A percentile compares a stretch with the other conserved stretches of the same genome.
These are phyloP conservation scores for Eimeria acervulina DNA, from an alignment of 169 alveolate genomes.

Conservation along the genomic window DNA sequence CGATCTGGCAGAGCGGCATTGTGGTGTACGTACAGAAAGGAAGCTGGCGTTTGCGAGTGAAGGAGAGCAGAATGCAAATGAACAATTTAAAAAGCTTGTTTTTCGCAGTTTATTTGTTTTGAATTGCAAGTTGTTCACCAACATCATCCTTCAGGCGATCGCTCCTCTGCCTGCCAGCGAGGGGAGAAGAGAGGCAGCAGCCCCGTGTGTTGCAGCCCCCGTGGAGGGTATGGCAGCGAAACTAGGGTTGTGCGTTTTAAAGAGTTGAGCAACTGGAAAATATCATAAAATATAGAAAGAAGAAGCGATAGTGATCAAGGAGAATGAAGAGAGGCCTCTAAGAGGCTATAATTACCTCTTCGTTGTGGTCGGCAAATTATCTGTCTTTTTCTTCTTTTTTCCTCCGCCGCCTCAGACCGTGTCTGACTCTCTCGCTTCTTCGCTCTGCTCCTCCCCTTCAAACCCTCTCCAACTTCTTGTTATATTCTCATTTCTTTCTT, in stretches of 20 bases:
- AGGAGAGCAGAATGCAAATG: neutral
- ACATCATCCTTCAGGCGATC: neutral
- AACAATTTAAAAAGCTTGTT: neutral
- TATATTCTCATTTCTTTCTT: too few relatives aligned
- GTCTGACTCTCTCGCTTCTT: too few relatives aligned
- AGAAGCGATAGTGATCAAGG: neutral
- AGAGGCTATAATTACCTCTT: neutral
- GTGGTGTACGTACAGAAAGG: neutral
- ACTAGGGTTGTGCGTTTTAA: neutral
- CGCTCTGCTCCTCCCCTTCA: neutral
- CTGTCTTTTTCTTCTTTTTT: neutral
- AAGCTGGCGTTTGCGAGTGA: neutral
- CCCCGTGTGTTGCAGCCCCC: neutral
- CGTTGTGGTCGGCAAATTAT: neutral
- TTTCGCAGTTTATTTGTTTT: neutral
- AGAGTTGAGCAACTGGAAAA: neutral
- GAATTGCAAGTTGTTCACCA: neutral
- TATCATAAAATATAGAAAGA: neutral
- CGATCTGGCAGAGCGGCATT: constrained; percentile 70
- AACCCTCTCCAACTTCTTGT: neutral
- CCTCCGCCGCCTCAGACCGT: neutral
- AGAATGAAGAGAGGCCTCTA: neutral
- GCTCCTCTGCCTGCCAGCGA: neutral
- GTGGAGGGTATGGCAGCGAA: neutral
- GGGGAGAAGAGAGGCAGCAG: neutral